Evolutionary conservation across 2,329 filamentous ascomycete species (phyloP).

Genomic region (Cylindrodendrum hubeiense): DNA sequence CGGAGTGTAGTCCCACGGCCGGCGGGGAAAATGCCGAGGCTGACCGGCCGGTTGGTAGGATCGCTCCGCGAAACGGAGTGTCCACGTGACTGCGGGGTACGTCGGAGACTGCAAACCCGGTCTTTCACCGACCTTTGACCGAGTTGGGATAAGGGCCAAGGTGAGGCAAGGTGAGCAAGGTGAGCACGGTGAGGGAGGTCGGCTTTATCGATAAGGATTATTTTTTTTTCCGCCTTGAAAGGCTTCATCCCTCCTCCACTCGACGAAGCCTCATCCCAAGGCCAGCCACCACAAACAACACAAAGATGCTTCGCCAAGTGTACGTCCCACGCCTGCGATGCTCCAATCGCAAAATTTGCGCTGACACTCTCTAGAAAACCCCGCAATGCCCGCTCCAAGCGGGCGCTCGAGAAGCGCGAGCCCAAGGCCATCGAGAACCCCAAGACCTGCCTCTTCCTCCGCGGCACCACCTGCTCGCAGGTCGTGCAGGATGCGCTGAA

Average conservation of each 20-base stretch:
- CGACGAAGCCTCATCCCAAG: conserved; percentile 27
- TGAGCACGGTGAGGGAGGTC: conserved; percentile 10
- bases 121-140: conserved; percentile 21
- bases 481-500: conserved; percentile 85
- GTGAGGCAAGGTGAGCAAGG: conserved; percentile 16
- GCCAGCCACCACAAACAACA: conserved; percentile 24
- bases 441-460: conserved; percentile 90
- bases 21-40: conserved; percentile 47
- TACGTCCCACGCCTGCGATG: conserved; percentile 41
- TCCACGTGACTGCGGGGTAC: conserved; percentile 53
- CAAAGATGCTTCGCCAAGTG: conserved; percentile 64
- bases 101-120: conserved; percentile 8
- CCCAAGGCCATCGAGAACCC: conserved; percentile 91
- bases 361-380: conserved; percentile 61
- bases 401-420: conserved; percentile 92
- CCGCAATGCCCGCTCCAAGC: conserved; percentile 87
- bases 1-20: conserved; percentile 27
- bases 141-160: not conserved
- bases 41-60: conserved; percentile 31
- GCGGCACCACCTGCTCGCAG: conserved; percentile 87
- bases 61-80: conserved; percentile 19
- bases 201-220: conserved; percentile 52
- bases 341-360: not conserved
- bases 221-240: conserved; percentile 41
- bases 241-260: conserved; percentile 25